Evolutionary conservation across 192 early-diverging fungal species (phyloP), one percentile per base, ranked within the genome.

Genomic region (Linnemannia zychae): DNA sequence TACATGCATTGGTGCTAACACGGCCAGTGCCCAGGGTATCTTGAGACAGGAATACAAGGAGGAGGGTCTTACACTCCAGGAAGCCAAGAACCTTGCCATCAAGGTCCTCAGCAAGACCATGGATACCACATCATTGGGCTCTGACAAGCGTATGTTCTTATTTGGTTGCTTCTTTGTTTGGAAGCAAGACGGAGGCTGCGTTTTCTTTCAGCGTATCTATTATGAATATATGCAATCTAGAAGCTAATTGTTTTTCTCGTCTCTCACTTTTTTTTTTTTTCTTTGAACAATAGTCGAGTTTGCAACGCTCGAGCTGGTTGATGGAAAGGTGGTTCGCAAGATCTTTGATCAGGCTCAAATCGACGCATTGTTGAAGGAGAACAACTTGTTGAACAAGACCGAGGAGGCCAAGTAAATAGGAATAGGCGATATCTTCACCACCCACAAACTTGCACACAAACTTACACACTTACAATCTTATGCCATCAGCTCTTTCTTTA

Each of bases 1-100:
- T 11, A 97, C 96, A 48, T 98, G 97, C 89, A 98, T 99, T 86
- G 99, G 99, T 47, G 96, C 96, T 48, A 99, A 99, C 90, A 95
- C 94, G 53, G 91, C 95, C 18, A 97, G 95, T 67, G 98, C 97
- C 3, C 95, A 96, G 81, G 94, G 94, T 70, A 96, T 98, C 37
- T 90, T 99, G 80, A 98, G 98, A 88, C 97, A 98, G 77, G 98
- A 99, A 89, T 98, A 99, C 87, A 98, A 97, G 87, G 99, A 99
- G 75, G 89, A 91, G 6, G 77, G 83, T 16, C 83, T 93, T 81
- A 92, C 94, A 4, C 88, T 99, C 82, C 91, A 96, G 66, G 97
- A 99, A 70, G 97, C 98, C n/a, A 95, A 95, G 66, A 93, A 90
- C 66, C 90, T 99, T 81, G 97, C 97, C 9, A 92, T 98, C 77